Evolutionary conservation across 352 stramenopile genomes (phyloP), one percentile per base, ranked within the genome.

Genomic region (Globisporangium perplexum): DNA sequence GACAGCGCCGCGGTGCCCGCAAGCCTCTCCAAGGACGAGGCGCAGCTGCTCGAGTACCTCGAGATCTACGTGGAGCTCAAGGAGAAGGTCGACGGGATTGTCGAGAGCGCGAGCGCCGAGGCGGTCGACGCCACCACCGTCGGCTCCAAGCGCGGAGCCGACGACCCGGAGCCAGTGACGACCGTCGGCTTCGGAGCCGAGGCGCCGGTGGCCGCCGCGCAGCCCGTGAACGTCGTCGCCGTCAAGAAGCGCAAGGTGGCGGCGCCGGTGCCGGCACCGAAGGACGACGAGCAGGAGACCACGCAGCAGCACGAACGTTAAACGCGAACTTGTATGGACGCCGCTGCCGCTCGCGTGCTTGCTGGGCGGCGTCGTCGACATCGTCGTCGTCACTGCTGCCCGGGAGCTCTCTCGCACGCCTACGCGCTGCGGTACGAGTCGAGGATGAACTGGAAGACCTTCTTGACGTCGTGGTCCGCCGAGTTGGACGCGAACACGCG

Each of bases 51-150:
- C 23, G 80, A 95, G 47, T 90, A 86, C 54, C 50, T 95, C 15
- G 83, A 92, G 50, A 93, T 95, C 42, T 93, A 92, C 65, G 65
- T 84, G 24, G 83, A 93, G 60, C 63, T 93, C 12, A 93, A 90
- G 62, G 83, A 93, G 50, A 93, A 93, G 55, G 83, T 91, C 15
- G 83, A 93, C 41, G 72, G 69, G 7, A 84, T 94, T 30, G 82
- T 84, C 47, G 76, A 90, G 47, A 71, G 65, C 48, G 57, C 59
- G 3, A 55, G 44, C 12, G 69, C 57, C 20, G 62, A 72, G 35
- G 57, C 59, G 14, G 54, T 67, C 0, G 61, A 39, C 4, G 53
- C 46, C 12, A 44, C 17, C 23, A 48, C 23, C 23, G 44, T 12
- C 1, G 24, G 10, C n/a, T n/a, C n/a, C n/a, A 58, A 66, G 42